Conservation (phyloP, 2,329 filamentous ascomycete genomes). For the Ascochyta rabiei region DNA sequence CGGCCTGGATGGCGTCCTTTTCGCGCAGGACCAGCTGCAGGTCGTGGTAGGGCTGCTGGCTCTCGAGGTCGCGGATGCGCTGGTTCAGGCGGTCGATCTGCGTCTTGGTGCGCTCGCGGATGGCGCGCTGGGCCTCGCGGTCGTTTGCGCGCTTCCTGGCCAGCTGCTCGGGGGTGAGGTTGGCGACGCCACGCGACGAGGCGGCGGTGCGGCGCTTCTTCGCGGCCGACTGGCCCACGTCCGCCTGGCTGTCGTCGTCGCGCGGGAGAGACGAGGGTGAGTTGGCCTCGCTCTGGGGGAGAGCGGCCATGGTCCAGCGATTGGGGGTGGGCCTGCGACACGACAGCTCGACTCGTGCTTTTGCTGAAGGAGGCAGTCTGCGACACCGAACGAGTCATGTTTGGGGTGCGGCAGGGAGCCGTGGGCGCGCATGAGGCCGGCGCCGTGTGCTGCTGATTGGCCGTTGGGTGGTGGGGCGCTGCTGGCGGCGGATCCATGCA, state of each 20-base stretch:
- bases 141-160: conserved; percentile 92
- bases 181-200: conserved; percentile 76
- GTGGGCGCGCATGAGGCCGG: too few relatives aligned
- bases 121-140: conserved; percentile 83
- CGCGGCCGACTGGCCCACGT: conserved; percentile 16
- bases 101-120: conserved; percentile 79
- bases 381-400: conserved; percentile 7
- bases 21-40: conserved; percentile 76
- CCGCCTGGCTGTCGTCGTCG: conserved; percentile 23
- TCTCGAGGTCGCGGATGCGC: conserved; percentile 75
- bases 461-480: neutral
- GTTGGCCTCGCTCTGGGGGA: conserved; percentile 27
- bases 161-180: conserved; percentile 84
- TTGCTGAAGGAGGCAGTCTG: neutral
- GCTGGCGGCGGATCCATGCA: neutral
- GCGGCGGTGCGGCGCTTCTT: conserved; percentile 48
- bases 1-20: conserved; percentile 77
- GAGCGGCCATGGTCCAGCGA: conserved; percentile 23
- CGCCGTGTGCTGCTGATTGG: neutral
- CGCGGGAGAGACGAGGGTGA: conserved; percentile 20
- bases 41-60: conserved; percentile 82
- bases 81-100: conserved; percentile 78
- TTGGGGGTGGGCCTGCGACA: conserved; percentile 8
- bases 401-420: neutral
- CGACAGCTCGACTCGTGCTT: conserved; percentile 6